Base-by-base conservation (phyloP, 176 grass and related monocot genomes). In the Guadua angustifolia region DNA sequence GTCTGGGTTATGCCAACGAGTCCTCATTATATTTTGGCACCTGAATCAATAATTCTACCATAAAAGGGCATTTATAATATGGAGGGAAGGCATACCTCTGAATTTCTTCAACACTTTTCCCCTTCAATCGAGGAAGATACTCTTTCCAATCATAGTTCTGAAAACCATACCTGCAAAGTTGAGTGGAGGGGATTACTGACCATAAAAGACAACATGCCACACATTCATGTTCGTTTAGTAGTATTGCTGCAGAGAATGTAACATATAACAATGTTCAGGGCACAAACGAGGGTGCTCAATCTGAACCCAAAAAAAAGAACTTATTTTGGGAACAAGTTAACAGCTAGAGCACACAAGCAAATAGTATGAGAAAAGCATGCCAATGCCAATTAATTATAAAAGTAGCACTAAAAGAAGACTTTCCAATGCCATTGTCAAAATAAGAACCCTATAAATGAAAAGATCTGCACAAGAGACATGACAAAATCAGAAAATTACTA, bases 91-190 rank as follows among this genome's bases (percentile, higher is more conserved):
- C 88, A 76, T 94, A 99, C 97, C 89, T 92, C 85, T 99, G 89
- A 83, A 99, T 82, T 86, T 99, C 97, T 43, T 86, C 86, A 6
- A 43, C 64, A 85, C 79, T 92, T 94, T 99, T 99, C 68, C 88
- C 97, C 86, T 96, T 99, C 67, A 99, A 72, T 60, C 93, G 85
- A 84, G 97, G 93, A 89, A 95, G 81, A 89, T 89, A 99, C 76
- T 99, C 97, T 82, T 87, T 92, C 93, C 93, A 99, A 56, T 89
- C 75, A 89, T 92, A 99, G 85, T 99, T 92, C 62, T 99, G 97
- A 92, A 99, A 99, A 78, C 97, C 97, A 62, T 88, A 99, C 84
- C 97, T 99, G 73, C 62, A 86, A 89, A 86, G 58, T 58, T 15
- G 44, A 18, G 38, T 36, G 14, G 21, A 55, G 36, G 18, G 58